Evolutionary conservation across 139 green algal species (phyloP).

Genomic region (Chlorella ohadii): DNA sequence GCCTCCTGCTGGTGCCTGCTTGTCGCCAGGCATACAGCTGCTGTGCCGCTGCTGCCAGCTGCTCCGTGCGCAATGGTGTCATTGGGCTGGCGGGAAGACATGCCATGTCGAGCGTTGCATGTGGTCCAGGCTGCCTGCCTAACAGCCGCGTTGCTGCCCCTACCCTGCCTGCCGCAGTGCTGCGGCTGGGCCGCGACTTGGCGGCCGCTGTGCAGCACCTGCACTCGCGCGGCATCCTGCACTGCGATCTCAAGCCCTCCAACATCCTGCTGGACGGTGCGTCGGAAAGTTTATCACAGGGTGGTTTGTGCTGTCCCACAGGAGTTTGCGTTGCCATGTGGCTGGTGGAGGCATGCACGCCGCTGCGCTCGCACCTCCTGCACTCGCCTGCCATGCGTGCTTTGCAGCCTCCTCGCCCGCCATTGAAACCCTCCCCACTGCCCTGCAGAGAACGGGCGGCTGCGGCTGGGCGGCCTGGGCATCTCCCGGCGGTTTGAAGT

Average conservation of each 20-base stretch:
- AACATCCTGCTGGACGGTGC: slow-evolving; percentile 91
- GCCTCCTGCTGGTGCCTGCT: too few species aligned
- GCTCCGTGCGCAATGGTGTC: too few species aligned
- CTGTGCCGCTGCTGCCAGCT: neutral
- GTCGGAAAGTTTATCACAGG: too few species aligned
- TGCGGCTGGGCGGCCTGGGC: slow-evolving; percentile 97
- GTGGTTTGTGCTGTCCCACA: too few species aligned
- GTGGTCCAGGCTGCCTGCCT: neutral
- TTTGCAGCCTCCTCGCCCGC: too few species aligned
- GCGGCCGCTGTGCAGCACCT: slow-evolving; percentile 78
- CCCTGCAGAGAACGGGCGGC: slow-evolving; percentile 79
- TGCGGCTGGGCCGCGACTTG: slow-evolving; percentile 88
- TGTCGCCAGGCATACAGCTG: neutral
- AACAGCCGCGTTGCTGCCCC: too few species aligned
- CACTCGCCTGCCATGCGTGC: too few species aligned
- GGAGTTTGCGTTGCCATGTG: neutral
- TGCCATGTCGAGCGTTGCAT: too few species aligned
- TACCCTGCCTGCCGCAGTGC: slow-evolving; percentile 57
- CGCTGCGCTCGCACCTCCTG: too few species aligned
- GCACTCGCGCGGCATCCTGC: slow-evolving; percentile 78
- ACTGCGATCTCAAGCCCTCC: slow-evolving; percentile 95
- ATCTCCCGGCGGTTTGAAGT: slow-evolving; percentile 59
- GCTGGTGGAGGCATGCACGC: too few species aligned
- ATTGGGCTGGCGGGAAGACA: too few species aligned
- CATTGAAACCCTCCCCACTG: too few species aligned